Percentiles rank a stretch among this genome's conserved stretches.
Conservation (phyloP, 208 protist species). For the Porcisia deanei region DNA sequence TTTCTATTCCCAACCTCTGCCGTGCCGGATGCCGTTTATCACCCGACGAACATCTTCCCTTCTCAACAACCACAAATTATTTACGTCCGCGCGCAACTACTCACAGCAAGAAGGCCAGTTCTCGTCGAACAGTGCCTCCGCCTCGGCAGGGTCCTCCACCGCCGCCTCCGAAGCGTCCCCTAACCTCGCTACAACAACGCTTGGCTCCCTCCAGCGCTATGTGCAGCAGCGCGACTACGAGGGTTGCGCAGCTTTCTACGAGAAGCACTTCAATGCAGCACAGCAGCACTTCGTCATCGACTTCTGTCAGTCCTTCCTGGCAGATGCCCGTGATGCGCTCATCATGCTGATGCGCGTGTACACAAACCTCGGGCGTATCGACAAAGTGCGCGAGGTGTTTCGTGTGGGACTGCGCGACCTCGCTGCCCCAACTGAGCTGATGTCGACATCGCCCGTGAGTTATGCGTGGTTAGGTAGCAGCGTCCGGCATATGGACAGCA, state of each 20-base stretch:
- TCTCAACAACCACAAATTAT: not conserved
- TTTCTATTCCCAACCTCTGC: not conserved
- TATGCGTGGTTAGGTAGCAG: constrained; percentile 15
- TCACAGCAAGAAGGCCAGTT: not conserved
- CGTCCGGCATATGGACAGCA: not conserved
- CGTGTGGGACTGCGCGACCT: constrained; percentile 58
- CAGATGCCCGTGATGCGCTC: constrained; percentile 51
- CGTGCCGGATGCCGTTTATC: not conserved
- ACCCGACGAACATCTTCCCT: not conserved
- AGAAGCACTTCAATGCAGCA: constrained; percentile 29
- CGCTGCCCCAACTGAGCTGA: not conserved
- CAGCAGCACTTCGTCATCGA: constrained; percentile 35
- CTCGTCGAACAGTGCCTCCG: not conserved
- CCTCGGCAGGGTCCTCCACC: not conserved
- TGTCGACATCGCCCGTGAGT: constrained; percentile 2
- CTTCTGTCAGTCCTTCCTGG: constrained; percentile 38
- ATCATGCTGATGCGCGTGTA: constrained; percentile 67
- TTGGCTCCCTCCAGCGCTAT: constrained; percentile 16
- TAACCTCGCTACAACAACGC: constrained; percentile 9
- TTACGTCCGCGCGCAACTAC: constrained; percentile 1
- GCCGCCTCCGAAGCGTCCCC: not conserved
- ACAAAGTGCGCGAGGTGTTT: constrained; percentile 68
- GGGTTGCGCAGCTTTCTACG: constrained; percentile 37
- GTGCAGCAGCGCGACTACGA: constrained; percentile 36
- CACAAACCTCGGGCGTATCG: constrained; percentile 62